Conservation (phyloP, 352 stramenopile species). For the Globisporangium heterothallicum region DNA sequence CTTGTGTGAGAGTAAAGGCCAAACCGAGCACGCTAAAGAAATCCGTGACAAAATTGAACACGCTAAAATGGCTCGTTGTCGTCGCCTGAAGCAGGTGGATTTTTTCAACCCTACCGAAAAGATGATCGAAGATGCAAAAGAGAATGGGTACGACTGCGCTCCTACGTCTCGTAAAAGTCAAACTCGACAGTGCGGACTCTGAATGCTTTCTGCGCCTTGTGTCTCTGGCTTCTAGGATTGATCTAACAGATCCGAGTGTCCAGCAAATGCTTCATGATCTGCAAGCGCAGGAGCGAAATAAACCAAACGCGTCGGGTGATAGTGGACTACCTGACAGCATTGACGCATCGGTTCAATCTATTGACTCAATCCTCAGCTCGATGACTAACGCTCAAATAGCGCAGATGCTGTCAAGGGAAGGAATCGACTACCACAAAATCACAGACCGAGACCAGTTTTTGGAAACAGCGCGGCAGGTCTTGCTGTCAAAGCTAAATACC, state of each 20-base stretch:
- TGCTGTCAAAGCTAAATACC: conserved; percentile 47
- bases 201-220: not conserved
- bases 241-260: conserved; percentile 62
- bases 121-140: conserved; percentile 77
- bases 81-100: conserved; percentile 55
- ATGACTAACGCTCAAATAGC: conserved; percentile 74
- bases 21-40: conserved; percentile 48
- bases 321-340: conserved; percentile 4
- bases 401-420: conserved; percentile 49
- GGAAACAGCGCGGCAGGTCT: conserved; percentile 65
- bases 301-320: conserved; percentile 17
- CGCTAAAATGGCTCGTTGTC: conserved; percentile 36
- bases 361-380: conserved; percentile 68
- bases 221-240: conserved; percentile 43
- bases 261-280: conserved; percentile 81
- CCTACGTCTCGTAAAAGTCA: not conserved
- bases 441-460: conserved; percentile 64
- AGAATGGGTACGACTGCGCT: conserved; percentile 43
- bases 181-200: not conserved
- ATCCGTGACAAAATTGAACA: conserved; percentile 58
- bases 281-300: conserved; percentile 57
- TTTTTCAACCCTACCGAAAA: conserved; percentile 72
- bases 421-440: conserved; percentile 76
- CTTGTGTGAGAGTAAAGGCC: conserved; percentile 63
- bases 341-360: conserved; percentile 27